These are phyloP conservation scores for Choiromyces venosus DNA, from an alignment of 495 filamentous ascomycete genomes.

Conservation along the genomic window DNA sequence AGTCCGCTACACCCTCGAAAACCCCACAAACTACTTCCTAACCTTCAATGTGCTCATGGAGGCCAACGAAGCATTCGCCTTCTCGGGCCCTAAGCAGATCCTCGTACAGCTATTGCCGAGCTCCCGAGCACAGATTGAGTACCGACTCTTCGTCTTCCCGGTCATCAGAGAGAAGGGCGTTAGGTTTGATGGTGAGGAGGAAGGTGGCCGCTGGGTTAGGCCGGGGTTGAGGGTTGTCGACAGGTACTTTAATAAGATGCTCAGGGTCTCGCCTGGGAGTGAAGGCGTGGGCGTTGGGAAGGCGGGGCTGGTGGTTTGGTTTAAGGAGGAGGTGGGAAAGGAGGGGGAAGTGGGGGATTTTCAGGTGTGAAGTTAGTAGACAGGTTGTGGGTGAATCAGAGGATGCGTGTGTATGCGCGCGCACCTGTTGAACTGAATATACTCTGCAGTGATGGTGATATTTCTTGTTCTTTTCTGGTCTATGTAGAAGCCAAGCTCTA, in stretches of 20 bases:
- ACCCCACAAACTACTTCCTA: slow-evolving; percentile 87
- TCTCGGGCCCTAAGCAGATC: slow-evolving; percentile 77
- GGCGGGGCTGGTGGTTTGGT: slow-evolving; percentile 67
- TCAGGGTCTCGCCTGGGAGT: slow-evolving; percentile 62
- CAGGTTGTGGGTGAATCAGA: neutral
- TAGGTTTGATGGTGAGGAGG: slow-evolving; percentile 32
- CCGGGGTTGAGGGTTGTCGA: slow-evolving; percentile 72
- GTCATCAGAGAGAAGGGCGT: slow-evolving; percentile 20
- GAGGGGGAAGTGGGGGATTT: slow-evolving; percentile 19
- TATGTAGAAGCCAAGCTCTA: neutral
- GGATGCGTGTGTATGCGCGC: neutral
- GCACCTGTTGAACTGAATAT: neutral
- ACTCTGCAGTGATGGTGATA: neutral
- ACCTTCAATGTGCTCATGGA: slow-evolving; percentile 92
- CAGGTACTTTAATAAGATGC: slow-evolving; percentile 79
- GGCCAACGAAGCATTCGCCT: slow-evolving; percentile 83
- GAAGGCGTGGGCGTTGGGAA: slow-evolving; percentile 70
- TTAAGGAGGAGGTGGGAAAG: slow-evolving; percentile 47
- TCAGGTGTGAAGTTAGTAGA: neutral
- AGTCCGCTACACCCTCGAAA: slow-evolving; percentile 69
- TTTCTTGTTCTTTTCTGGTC: no score
- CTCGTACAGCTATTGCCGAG: slow-evolving; percentile 73
- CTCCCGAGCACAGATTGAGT: slow-evolving; percentile 63
- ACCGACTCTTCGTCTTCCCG: slow-evolving; percentile 57
- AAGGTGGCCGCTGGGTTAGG: slow-evolving; percentile 61